Evolutionary conservation across 148 eudicot species (phyloP).

Genomic region (Camellia japonica): DNA sequence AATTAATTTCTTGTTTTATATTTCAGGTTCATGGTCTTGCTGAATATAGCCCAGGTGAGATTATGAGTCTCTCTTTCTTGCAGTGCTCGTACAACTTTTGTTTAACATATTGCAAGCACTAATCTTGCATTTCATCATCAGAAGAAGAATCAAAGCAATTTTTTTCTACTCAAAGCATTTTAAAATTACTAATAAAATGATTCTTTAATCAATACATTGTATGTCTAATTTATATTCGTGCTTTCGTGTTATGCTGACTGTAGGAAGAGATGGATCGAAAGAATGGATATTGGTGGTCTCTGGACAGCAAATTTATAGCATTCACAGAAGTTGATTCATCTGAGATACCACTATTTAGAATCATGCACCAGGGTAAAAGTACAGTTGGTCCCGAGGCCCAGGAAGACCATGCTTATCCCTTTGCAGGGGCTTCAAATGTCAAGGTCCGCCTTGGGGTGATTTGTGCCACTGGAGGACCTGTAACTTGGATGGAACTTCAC

Average conservation of each 20-base stretch:
- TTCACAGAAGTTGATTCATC: constrained; percentile 85
- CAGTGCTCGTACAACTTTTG: background rate
- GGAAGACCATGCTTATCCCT: constrained; percentile 98
- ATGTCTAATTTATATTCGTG: background rate
- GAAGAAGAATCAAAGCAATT: background rate
- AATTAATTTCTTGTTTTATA: constrained; percentile 30
- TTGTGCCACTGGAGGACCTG: constrained; percentile 69
- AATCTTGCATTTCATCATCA: background rate
- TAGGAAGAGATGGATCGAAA: constrained; percentile 99
- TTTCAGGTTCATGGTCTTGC: constrained; percentile 94
- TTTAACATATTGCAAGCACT: background rate
- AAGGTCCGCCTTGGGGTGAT: constrained; percentile 86
- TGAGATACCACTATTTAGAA: constrained; percentile 75
- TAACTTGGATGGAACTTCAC: constrained; percentile 84
- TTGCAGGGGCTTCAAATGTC: constrained; percentile 79
- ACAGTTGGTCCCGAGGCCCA: constrained; percentile 80
- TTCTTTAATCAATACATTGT: background rate
- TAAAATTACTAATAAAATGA: background rate
- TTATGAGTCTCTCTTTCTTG: constrained; percentile 3
- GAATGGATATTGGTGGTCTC: constrained; percentile 98
- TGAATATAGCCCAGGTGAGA: constrained; percentile 93
- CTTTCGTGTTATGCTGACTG: constrained; percentile 17
- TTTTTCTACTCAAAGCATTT: background rate
- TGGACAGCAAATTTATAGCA: constrained; percentile 86
- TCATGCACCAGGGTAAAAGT: constrained; percentile 93